phyloP scores from a whole-genome alignment of 306 rosid genomes.

The Phaseolus lunatus region DNA sequence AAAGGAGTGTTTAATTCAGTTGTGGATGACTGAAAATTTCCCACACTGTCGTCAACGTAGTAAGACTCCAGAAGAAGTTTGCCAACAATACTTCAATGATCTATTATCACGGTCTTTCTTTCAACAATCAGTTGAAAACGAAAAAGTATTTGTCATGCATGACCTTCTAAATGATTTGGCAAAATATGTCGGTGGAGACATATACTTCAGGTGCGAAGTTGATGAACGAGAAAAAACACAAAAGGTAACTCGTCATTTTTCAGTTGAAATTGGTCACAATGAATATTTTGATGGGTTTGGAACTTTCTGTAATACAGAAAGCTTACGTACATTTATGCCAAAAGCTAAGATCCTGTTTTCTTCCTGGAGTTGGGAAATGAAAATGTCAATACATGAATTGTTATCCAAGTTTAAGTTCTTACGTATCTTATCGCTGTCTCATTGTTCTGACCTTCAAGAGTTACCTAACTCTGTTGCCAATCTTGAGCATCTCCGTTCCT shows the following conservation, averaged over 20 bases:
- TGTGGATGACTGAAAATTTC: not conserved
- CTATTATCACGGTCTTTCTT: not conserved
- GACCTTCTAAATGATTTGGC: not conserved
- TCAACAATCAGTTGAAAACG: not conserved
- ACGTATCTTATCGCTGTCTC: no score
- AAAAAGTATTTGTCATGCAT: not conserved
- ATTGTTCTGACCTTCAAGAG: no score
- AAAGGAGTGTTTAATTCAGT: not conserved
- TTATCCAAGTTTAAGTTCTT: no score
- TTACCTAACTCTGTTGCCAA: no score
- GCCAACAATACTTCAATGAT: not conserved
- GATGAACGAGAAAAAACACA: not conserved
- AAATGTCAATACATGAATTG: no score
- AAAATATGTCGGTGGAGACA: not conserved
- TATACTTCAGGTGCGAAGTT: not conserved
- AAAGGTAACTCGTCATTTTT: not conserved
- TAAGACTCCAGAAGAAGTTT: not conserved
- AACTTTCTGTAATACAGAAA: no score
- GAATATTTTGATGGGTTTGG: no score
- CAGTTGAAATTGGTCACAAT: not conserved
- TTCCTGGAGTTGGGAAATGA: no score
- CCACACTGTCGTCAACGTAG: not conserved
- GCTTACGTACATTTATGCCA: no score
- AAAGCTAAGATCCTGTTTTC: no score
- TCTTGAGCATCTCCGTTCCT: no score